A percentile compares a stretch with the other conserved stretches of the same genome.
Evolutionary conservation across 1,139 yeast genomes (phyloP).

Genomic region (Torulaspora globosa): DNA sequence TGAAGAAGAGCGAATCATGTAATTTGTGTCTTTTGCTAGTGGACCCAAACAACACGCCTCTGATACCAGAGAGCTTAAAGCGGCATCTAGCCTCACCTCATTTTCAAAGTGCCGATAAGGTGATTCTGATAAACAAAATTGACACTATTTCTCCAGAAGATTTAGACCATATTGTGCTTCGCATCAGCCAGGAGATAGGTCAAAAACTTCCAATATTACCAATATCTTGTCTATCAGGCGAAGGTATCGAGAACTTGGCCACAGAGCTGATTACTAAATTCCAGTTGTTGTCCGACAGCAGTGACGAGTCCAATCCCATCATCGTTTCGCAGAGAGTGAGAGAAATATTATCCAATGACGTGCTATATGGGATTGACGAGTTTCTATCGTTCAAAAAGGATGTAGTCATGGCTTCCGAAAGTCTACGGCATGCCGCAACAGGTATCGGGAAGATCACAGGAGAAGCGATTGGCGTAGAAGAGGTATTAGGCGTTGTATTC

Average conservation of each 20-base stretch:
- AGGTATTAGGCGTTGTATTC: conserved; percentile 84
- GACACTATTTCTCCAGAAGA: conserved; percentile 46
- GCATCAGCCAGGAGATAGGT: conserved; percentile 27
- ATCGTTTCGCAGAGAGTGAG: conserved; percentile 69
- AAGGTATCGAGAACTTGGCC: conserved; percentile 53
- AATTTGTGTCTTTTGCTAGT: conserved; percentile 57
- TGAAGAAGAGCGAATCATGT: conserved; percentile 50
- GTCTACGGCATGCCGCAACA: conserved; percentile 66
- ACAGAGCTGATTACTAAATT: conserved; percentile 43
- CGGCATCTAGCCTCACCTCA: conserved; percentile 32
- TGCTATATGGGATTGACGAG: conserved; percentile 63
- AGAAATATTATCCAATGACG: conserved; percentile 69
- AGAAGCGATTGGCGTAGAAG: conserved; percentile 82
- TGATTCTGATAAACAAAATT: conserved; percentile 55
- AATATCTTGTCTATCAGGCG: conserved; percentile 60
- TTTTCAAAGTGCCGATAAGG: conserved; percentile 37
- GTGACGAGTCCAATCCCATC: conserved; percentile 52
- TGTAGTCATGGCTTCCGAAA: conserved; percentile 77
- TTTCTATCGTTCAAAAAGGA: conserved; percentile 57
- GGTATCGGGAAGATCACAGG: conserved; percentile 95
- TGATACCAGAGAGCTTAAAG: conserved; percentile 23
- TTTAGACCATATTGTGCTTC: conserved; percentile 25
- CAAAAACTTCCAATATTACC: conserved; percentile 38
- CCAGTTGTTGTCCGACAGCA: conserved; percentile 45
- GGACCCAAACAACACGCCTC: conserved; percentile 31